Percentiles rank a stretch among this genome's conserved stretches.
These are phyloP conservation scores for Cyclotella sp. DNA, from an alignment of 108 stramenopile genomes.

Conservation along the genomic window DNA sequence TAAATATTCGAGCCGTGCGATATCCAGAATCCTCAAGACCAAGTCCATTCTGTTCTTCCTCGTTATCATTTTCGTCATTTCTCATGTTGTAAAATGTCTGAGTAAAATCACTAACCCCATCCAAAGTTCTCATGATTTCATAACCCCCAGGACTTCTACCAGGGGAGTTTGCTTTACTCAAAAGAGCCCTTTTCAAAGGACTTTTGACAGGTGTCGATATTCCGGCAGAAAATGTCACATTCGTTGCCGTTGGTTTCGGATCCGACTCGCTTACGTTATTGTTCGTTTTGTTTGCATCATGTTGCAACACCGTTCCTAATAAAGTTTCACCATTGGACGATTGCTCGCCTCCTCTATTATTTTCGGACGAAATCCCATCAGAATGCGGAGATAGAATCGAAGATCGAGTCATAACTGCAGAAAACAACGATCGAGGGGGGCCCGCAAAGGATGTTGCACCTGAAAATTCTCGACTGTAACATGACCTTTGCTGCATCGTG, in stretches of 20 bases:
- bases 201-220: background rate
- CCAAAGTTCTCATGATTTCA: conserved; percentile 30
- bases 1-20: conserved; percentile 9
- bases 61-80: conserved; percentile 8
- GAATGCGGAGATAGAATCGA: background rate
- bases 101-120: conserved; percentile 28
- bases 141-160: conserved; percentile 40
- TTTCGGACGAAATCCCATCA: background rate
- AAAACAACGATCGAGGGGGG: conserved; percentile 24
- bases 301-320: background rate
- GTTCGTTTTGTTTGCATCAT: background rate
- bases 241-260: background rate
- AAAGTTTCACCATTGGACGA: background rate
- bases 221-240: conserved; percentile 2
- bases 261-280: background rate
- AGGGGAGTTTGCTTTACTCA: conserved; percentile 3
- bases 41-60: background rate
- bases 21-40: conserved; percentile 2
- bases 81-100: conserved; percentile 13
- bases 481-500: too few species aligned
- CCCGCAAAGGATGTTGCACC: background rate
- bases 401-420: conserved; percentile 38
- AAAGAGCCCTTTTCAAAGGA: background rate
- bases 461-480: background rate
- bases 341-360: background rate